Conservation (phyloP, 345 rosid genomes). For the Reutealis trisperma region DNA sequence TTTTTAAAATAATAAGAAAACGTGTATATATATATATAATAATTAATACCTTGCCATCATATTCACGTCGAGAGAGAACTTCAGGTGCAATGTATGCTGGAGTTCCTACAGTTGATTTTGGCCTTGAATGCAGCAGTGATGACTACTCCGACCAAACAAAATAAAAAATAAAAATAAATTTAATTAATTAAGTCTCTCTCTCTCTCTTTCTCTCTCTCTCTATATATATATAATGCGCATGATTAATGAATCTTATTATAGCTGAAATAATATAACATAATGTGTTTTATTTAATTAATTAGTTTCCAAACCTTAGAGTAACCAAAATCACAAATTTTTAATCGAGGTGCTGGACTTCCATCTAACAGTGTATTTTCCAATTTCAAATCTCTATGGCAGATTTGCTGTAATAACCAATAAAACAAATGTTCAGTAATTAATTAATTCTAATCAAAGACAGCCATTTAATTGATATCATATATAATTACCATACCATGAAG, state of each 20-base stretch:
- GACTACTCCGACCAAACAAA: slow-evolving; percentile 42
- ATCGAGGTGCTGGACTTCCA: slow-evolving; percentile 88
- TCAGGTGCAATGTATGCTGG: slow-evolving; percentile 95
- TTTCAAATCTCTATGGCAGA: slow-evolving; percentile 93
- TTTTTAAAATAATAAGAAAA: neutral
- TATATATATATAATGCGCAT: too few relatives aligned
- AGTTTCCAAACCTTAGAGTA: slow-evolving; percentile 69
- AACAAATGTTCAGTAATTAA: neutral
- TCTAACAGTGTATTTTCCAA: slow-evolving; percentile 88
- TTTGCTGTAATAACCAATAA: slow-evolving; percentile 57
- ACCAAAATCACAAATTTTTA: slow-evolving; percentile 94
- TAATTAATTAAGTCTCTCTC: neutral
- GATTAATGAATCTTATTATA: too few relatives aligned
- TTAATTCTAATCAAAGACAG: neutral
- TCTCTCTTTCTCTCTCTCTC: too few relatives aligned
- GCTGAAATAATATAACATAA: too few relatives aligned
- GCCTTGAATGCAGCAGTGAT: slow-evolving; percentile 83
- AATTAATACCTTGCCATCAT: slow-evolving; percentile 67
- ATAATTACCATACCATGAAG: slow-evolving; percentile 48
- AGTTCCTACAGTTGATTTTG: slow-evolving; percentile 93
- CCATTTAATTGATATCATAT: neutral
- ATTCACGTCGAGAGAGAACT: slow-evolving; percentile 82
- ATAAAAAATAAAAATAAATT: neutral
- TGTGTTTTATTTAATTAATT: too few relatives aligned
- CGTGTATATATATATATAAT: neutral